Percentiles rank a stretch among this genome's conserved stretches.
Conservation (phyloP, 1,139 yeast species). For the Saccharomyces hybrid region DNA sequence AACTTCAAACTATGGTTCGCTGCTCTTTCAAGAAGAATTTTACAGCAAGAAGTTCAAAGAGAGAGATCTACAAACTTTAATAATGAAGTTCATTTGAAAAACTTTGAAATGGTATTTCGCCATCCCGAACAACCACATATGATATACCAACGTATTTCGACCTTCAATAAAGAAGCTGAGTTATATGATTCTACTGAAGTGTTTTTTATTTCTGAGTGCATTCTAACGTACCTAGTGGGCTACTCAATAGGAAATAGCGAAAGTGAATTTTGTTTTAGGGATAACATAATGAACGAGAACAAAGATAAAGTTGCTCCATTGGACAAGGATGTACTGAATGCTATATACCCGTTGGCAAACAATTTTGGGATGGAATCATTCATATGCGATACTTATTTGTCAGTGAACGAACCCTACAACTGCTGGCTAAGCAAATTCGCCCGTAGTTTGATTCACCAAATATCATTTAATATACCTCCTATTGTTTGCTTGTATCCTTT, state of each 20-base stretch:
- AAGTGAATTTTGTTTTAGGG: neutral
- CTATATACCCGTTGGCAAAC: constrained; percentile 3
- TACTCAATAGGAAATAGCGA: neutral
- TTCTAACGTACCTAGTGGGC: neutral
- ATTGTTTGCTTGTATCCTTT: constrained; percentile 7
- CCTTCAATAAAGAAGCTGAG: neutral
- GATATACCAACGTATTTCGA: neutral
- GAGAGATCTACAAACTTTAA: neutral
- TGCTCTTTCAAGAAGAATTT: constrained; percentile 1
- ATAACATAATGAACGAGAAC: neutral
- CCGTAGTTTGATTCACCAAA: neutral
- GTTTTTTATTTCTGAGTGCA: neutral
- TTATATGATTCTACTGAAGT: neutral
- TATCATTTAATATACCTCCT: neutral
- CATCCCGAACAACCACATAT: neutral
- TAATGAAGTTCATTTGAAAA: neutral
- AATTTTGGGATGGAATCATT: neutral
- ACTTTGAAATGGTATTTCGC: neutral
- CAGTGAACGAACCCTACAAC: neutral
- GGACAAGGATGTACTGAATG: constrained; percentile 2
- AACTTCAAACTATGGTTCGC: constrained; percentile 14
- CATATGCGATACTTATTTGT: neutral
- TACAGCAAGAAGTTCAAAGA: neutral
- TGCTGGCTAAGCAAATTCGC: constrained; percentile 1
- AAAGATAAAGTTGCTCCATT: neutral